phyloP scores from a whole-genome alignment of 1,139 yeast genomes.

The Pichia sp. region DNA sequence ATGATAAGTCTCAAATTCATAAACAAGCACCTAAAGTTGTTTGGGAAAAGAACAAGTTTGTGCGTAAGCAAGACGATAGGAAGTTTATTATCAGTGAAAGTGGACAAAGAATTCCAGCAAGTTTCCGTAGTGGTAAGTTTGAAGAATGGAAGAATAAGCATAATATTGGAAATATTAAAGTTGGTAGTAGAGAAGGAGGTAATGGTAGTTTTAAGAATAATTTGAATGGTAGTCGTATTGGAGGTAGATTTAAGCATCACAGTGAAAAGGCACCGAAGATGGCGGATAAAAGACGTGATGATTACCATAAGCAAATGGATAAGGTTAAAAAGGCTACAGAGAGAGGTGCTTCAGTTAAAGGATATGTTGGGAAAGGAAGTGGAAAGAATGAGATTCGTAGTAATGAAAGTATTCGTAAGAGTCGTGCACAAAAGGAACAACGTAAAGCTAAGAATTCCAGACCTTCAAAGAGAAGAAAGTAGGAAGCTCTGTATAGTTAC shows the following conservation, averaged over 20 bases:
- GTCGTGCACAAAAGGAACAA: conserved; percentile 63
- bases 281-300: conserved; percentile 87
- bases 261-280: conserved; percentile 73
- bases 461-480: conserved; percentile 44
- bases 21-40: conserved; percentile 57
- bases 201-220: conserved; percentile 27
- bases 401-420: conserved; percentile 73
- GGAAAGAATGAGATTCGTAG: conserved; percentile 57
- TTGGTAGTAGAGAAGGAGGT: conserved; percentile 36
- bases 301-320: conserved; percentile 75
- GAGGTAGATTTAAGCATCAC: conserved; percentile 65
- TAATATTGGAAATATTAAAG: conserved; percentile 47
- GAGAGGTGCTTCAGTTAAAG: conserved; percentile 68
- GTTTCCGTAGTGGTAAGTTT: conserved; percentile 83
- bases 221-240: conserved; percentile 25
- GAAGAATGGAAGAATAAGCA: conserved; percentile 85
- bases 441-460: conserved; percentile 82
- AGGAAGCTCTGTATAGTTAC: not conserved
- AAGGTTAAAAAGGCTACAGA: conserved; percentile 78
- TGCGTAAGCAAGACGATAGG: conserved; percentile 75
- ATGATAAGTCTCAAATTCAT: conserved; percentile 45
- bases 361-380: conserved; percentile 46
- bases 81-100: conserved; percentile 91
- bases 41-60: conserved; percentile 94
- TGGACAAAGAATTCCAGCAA: conserved; percentile 90